Evolutionary conservation across 2,329 filamentous ascomycete species (phyloP).

Genomic region (Trichoderma atroviride): DNA sequence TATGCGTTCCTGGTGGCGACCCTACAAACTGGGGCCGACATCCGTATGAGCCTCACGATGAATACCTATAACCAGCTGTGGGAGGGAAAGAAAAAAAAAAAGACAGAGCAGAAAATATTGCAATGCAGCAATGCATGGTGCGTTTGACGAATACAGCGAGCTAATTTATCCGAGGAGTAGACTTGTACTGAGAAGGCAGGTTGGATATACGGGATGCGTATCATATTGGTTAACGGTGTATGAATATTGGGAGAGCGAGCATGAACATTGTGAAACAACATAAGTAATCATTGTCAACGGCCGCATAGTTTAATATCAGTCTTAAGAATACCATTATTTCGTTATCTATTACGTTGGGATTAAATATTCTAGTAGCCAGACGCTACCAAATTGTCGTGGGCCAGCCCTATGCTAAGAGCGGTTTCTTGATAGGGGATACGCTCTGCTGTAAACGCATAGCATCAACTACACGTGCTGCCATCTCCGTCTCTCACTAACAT

Average conservation of each 20-base stretch:
- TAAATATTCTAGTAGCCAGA: not conserved
- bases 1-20: constrained; percentile 83
- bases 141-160: not conserved
- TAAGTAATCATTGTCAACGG: not conserved
- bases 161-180: not conserved
- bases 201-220: constrained; percentile 2
- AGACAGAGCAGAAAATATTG: not conserved
- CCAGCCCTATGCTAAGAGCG: not conserved
- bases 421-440: not conserved
- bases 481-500: not conserved
- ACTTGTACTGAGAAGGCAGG: not conserved
- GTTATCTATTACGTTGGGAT: not conserved
- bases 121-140: not conserved
- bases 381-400: not conserved
- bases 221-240: constrained; percentile 3
- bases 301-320: not conserved
- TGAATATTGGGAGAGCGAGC: not conserved
- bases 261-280: not conserved
- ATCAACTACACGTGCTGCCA: not conserved
- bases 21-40: constrained; percentile 66
- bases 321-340: not conserved
- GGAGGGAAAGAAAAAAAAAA: not conserved
- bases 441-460: not conserved
- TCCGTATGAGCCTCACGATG: constrained; percentile 33
- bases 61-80: not conserved